A percentile compares a stretch with the other conserved stretches of the same genome.
phyloP scores from a whole-genome alignment of 1,139 yeast species.

The Taphrina communis region DNA sequence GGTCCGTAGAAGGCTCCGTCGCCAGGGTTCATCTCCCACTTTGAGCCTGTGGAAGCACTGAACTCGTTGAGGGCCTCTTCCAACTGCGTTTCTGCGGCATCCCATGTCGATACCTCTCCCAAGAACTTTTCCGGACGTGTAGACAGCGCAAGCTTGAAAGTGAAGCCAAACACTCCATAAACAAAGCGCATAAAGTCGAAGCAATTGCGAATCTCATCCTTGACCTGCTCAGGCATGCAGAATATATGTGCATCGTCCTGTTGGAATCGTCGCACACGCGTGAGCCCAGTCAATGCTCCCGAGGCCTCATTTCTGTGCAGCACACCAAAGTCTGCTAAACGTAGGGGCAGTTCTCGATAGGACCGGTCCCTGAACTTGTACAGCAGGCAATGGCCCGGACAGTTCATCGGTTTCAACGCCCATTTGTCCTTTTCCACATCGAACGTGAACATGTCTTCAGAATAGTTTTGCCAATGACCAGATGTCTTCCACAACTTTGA shows the following conservation, averaged over 20 bases:
- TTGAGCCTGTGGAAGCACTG: slow-evolving; percentile 52
- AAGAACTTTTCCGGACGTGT: slow-evolving; percentile 88
- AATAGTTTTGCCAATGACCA: slow-evolving; percentile 96
- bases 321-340: slow-evolving; percentile 91
- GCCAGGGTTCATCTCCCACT: slow-evolving; percentile 80
- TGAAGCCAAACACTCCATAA: slow-evolving; percentile 77
- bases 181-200: slow-evolving; percentile 76
- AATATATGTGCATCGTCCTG: slow-evolving; percentile 99
- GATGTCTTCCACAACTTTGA: slow-evolving; percentile 85
- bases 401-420: slow-evolving; percentile 96
- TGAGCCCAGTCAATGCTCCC: slow-evolving; percentile 92
- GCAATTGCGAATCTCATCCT: slow-evolving; percentile 74
- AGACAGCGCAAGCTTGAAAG: slow-evolving; percentile 75
- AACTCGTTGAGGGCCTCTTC: slow-evolving; percentile 65
- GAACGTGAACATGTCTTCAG: slow-evolving; percentile 82
- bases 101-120: slow-evolving; percentile 85
- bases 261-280: slow-evolving; percentile 94
- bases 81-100: slow-evolving; percentile 77
- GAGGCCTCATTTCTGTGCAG: slow-evolving; percentile 93
- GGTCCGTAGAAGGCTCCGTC: slow-evolving; percentile 99
- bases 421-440: slow-evolving; percentile 52
- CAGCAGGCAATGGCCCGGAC: slow-evolving; percentile 95
- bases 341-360: slow-evolving; percentile 84
- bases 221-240: slow-evolving; percentile 82
- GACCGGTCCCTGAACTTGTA: slow-evolving; percentile 83